Evolutionary conservation across 768 basidiomycete genomes (phyloP).

Genomic region (Lentinus tigrinus): DNA sequence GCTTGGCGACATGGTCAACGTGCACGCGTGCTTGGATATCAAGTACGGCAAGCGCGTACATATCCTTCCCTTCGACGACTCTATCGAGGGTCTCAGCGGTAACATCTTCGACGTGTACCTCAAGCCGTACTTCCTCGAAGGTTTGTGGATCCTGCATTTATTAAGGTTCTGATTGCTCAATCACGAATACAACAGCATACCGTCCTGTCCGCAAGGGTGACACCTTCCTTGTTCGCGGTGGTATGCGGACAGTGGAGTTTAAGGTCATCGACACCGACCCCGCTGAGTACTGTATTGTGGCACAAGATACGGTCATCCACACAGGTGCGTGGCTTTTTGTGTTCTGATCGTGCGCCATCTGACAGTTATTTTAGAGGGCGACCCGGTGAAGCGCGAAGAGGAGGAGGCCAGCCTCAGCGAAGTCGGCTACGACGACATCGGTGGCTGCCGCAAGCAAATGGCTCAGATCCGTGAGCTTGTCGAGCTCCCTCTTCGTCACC

Average conservation of each 20-base stretch:
- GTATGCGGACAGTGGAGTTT: conserved; percentile 98
- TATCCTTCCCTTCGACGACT: conserved; percentile 97
- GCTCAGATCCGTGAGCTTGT: conserved; percentile 99
- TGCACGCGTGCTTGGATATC: conserved; percentile 95
- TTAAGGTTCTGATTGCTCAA: neutral
- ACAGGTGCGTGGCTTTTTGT: conserved; percentile 50
- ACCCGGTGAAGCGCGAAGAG: conserved; percentile 97
- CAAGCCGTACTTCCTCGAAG: conserved; percentile 98
- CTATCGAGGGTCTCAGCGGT: conserved; percentile 94
- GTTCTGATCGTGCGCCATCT: neutral
- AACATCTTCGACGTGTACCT: conserved; percentile 99
- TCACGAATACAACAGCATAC: conserved; percentile 41
- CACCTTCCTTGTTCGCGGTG: conserved; percentile 98
- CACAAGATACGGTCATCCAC: conserved; percentile 97
- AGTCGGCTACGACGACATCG: conserved; percentile 99
- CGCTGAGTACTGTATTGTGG: conserved; percentile 97
- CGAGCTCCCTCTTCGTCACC: conserved; percentile 95
- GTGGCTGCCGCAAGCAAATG: conserved; percentile 99
- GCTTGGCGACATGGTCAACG: conserved; percentile 93
- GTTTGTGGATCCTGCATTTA: conserved; percentile 35
- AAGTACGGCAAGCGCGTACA: conserved; percentile 99
- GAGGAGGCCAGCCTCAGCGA: conserved; percentile 96
- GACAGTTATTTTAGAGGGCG: conserved; percentile 67
- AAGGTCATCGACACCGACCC: conserved; percentile 99
- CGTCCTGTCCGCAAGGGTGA: conserved; percentile 96